Base-by-base conservation (phyloP, 805 yeast species). In the Suhomyces pyralidae region DNA sequence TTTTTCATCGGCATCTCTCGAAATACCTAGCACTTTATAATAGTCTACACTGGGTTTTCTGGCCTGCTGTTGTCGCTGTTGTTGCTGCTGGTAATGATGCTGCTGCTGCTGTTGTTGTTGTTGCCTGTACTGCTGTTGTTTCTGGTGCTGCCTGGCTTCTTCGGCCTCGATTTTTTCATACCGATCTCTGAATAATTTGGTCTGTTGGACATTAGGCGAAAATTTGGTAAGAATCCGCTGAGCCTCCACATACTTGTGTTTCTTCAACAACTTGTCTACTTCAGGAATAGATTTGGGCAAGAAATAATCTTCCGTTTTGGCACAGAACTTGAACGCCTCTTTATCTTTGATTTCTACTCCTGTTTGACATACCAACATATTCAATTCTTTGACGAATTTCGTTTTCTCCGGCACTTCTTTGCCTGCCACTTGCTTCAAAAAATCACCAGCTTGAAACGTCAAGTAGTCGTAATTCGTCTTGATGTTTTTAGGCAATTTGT, bases 1-100 rank as follows among this genome's bases (percentile, higher is more conserved):
- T 53, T 80, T 78, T 1, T 82, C 84, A 52, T 81, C 83, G 0
- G 97, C 96, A 55, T 81, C 80, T 52, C 77, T 74, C 0, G 83
- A 58, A 5, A 93, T 79, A 12, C 85, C 96, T 15, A 93, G 70
- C 3, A 88, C 77, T 62, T 89, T 88, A 68, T 93, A 93, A 63
- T 88, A 89, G 62, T 93, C 96, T 55, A 82, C 82, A 48, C 78
- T 69, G 17, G 74, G 75, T 42, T 74, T 67, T 46, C 63, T 64
- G 44, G 68, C 71, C 69, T 49, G 63, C 40, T 64, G 66, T 15
- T 60, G 65, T 6, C 60, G 70, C 32, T 66, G 72, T 26, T 67
- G 73, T 46, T 68, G 75, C 26, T 66, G 73, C 19, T 69, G 73
- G 24, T 73, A 77, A 15, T 74, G 78, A 44, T 78, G 79, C 17